A percentile compares a stretch with the other conserved stretches of the same genome.
These are phyloP conservation scores for Micromonas commoda DNA, from an alignment of 139 green algal genomes.

Conservation along the genomic window DNA sequence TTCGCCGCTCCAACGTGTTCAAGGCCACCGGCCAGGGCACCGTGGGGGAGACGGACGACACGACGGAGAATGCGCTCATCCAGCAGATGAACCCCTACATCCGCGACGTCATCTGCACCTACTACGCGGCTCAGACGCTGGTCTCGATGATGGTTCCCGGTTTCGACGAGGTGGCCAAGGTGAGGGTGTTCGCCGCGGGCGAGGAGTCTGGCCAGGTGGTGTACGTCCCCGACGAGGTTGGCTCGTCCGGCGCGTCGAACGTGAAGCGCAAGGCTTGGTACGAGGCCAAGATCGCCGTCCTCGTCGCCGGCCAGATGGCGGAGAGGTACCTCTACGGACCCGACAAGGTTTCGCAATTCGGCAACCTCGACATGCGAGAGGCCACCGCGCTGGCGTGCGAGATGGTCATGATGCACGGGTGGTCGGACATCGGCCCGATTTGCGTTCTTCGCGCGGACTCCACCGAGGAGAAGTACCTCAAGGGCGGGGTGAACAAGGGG, in stretches of 20 bases:
- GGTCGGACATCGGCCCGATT: constrained; percentile 11
- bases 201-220: not conserved
- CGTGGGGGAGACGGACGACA: not conserved
- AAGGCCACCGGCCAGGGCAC: not conserved
- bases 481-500: not conserved
- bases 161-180: constrained; percentile 24
- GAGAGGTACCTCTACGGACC: constrained; percentile 19
- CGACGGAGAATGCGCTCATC: not conserved
- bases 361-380: not conserved
- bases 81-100: not conserved
- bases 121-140: constrained; percentile 14
- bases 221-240: constrained; percentile 14
- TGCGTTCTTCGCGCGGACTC: not conserved
- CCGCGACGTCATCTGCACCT: not conserved
- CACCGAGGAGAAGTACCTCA: constrained; percentile 11
- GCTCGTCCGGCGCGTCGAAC: not conserved
- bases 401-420: constrained; percentile 8
- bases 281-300: constrained; percentile 7
- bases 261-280: not conserved
- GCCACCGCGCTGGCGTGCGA: constrained; percentile 10
- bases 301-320: constrained; percentile 23
- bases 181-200: constrained; percentile 10
- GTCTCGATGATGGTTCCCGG: not conserved
- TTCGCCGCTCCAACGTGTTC: constrained; percentile 69
- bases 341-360: not conserved